Percentiles rank a stretch among this genome's conserved stretches.
Conservation (phyloP, 2,329 filamentous ascomycete genomes). For the Cercospora beticola region DNA sequence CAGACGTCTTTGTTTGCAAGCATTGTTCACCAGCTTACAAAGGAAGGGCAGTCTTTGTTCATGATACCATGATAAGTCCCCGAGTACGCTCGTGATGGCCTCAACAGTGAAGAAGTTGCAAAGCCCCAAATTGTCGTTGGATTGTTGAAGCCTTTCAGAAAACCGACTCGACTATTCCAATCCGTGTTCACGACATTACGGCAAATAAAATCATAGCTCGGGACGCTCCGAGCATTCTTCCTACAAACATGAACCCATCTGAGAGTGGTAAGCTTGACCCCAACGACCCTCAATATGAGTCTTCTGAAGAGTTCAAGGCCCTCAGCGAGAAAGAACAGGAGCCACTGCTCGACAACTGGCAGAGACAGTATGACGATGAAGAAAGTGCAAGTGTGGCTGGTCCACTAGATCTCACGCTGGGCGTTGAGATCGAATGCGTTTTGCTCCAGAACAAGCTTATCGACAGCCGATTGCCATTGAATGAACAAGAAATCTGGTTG, state of each 20-base stretch:
- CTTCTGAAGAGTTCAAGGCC: not conserved
- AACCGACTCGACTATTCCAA: not conserved
- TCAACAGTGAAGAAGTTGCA: not conserved
- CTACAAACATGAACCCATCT: not conserved
- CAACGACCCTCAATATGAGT: not conserved
- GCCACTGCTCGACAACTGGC: not conserved
- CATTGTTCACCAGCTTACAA: not conserved
- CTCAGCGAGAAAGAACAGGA: not conserved
- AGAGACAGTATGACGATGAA: slow-evolving; percentile 2
- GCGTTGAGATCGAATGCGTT: slow-evolving; percentile 21
- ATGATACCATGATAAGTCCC: not conserved
- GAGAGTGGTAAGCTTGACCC: not conserved
- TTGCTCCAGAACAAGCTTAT: slow-evolving; percentile 7
- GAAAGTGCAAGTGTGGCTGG: not conserved
- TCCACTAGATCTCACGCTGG: slow-evolving; percentile 13
- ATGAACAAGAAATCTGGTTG: not conserved
- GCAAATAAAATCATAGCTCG: not conserved
- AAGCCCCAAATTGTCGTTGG: not conserved
- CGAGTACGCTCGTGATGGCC: not conserved
- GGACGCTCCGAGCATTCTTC: not conserved
- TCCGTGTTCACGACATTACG: not conserved
- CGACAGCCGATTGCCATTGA: not conserved
- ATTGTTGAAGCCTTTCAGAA: not conserved
- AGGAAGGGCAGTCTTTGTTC: not conserved
- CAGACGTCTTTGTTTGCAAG: not conserved